Base-by-base conservation (phyloP, 345 rosid species). In the Hevea brasiliensis region DNA sequence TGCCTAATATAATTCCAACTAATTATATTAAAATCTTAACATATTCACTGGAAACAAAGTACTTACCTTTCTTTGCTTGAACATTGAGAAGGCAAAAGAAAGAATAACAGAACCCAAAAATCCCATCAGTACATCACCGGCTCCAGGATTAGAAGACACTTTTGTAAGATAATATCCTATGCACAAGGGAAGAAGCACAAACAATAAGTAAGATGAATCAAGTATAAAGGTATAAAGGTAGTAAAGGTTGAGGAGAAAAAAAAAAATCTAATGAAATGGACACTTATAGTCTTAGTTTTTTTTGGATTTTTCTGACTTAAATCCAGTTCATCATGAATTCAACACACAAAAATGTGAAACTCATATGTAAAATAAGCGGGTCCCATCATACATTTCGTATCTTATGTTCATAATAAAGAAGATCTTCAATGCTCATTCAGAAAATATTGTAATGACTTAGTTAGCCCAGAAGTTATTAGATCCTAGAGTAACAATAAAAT, bases 101-200 rank as follows among this genome's bases (percentile, higher is more conserved):
- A 94, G 92, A 70, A 94, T 94, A 23, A 94, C 97, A 70, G 97
- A 90, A 65, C 97, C 98, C 79, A 92, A 81, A 82, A 94, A 94
- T 57, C 96, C 97, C 98, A 94, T 92, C 68, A 94, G 80, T 9
- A 94, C 79, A 80, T 94, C 98, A 74, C 98, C 98, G 82, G 98
- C 98, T 73, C 97, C 97, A 6, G 98, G 97, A 85, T 94, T 85
- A 7, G 92, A 84, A 63, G 91, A 73, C 57, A 76, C 85, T 70
- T 92, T 90, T 14, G 98, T 94, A 65, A 94, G 94, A 81, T 92
- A 94, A 82, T 80, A 71, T 76, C 96, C 98, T 93, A 87, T 62
- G 44, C 20, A 24, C 67, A 69, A 65, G 20, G 23, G 55, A 70
- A 29, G 32, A 74, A 56, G 9, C 14, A 32, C 72, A 53, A 53